Evolutionary conservation across 1,284 basidiomycete species (phyloP), one percentile per base, ranked within the genome.

Genomic region (Agroathelia rolfsii): DNA sequence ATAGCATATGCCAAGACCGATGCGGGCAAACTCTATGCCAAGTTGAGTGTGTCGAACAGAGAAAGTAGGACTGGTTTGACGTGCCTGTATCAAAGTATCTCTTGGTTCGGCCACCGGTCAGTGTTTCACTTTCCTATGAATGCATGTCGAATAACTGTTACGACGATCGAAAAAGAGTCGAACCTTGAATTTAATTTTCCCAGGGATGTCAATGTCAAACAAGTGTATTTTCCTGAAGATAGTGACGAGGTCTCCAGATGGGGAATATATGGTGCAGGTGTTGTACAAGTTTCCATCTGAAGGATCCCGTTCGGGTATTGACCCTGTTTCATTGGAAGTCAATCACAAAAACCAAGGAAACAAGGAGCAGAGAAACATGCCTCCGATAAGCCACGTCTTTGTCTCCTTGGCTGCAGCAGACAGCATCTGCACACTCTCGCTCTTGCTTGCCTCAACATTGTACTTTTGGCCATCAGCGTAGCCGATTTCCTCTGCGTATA

Each of bases 201-300:
- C 94, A 0, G 92, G 92, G 35, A 97, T 94, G 52, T 98, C 88
- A 41, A 99, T 97, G 55, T 99, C 94, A 52, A 99, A 99, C 6
- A 99, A 64, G 52, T 98, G 95, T 2, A 98, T 73, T 58, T 99
- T 97, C 34, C 94, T 77, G 55, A 97, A 89, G 22, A 76, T 76
- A 0, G 86, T 83, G 17, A 98, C 76, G 24, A 97, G 69, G 32
- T 84, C 75, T 9, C 88, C 88, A 88, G 41, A 5, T 19, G 89
- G 88, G 42, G 85, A 78, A 59, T 93, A 95, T 2, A 90, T 89
- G 1, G 85, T 92, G 39, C 83, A 77, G 1, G 90, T 92, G 53
- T 97, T 97, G 60, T 87, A 97, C n/a, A 95, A 45, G 39, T 83
- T 72, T 37, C 73, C 72, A 26, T 76, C 71, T 3, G 51, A 46